Conservation (phyloP, 257 asterid genomes). For the Linderniella brevidens region DNA sequence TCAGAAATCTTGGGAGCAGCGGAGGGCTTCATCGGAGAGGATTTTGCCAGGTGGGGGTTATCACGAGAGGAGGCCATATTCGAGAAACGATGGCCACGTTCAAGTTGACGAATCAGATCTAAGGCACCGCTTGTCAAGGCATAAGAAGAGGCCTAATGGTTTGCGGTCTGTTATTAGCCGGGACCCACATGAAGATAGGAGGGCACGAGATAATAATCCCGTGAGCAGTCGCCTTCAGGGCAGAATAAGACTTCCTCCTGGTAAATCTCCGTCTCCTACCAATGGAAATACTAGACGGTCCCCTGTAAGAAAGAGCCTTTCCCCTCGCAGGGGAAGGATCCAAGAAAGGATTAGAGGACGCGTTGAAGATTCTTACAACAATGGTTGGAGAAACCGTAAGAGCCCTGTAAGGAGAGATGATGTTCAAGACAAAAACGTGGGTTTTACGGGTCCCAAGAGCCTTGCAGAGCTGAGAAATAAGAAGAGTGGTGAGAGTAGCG, state of each 20-base stretch:
- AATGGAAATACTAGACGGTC: constrained; percentile 20
- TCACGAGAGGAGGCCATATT: no score
- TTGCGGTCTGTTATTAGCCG: constrained; percentile 70
- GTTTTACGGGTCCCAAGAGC: no score
- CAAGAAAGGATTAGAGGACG: constrained; percentile 47
- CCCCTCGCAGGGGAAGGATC: constrained; percentile 37
- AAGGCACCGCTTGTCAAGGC: constrained; percentile 59
- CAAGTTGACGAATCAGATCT: constrained; percentile 45
- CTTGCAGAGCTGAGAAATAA: no score
- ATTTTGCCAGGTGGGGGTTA: constrained; percentile 23
- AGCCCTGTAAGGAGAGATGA: constrained; percentile 28
- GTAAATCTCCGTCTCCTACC: constrained; percentile 29
- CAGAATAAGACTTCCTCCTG: constrained; percentile 62
- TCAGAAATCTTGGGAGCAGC: constrained; percentile 42
- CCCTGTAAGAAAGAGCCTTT: not conserved
- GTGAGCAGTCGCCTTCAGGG: constrained; percentile 59
- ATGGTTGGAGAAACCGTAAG: constrained; percentile 24
- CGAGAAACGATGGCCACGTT: not conserved
- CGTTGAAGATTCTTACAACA: constrained; percentile 29
- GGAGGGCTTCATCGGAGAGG: constrained; percentile 37
- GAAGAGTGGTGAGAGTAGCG: no score
- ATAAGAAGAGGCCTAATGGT: constrained; percentile 46
- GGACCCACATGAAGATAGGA: constrained; percentile 32
- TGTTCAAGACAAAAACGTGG: constrained; percentile 10
- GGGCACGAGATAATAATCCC: constrained; percentile 27